phyloP scores from a whole-genome alignment of 164 flowering plant genomes.

The Tinospora cordifolia region DNA sequence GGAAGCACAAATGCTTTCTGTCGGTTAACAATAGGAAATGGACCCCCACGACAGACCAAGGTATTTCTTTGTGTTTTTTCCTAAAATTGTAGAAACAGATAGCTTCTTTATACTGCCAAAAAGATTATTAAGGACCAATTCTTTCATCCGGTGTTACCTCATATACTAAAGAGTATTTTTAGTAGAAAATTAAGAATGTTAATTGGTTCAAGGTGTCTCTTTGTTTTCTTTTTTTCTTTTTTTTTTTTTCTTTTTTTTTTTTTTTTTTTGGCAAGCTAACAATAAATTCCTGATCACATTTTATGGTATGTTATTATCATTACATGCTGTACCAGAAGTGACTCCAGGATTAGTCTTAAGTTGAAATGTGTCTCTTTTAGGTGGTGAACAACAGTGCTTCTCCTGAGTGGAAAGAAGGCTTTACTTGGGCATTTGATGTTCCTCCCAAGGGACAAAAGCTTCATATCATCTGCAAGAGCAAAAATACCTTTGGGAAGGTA shows the following conservation, averaged over 20 bases:
- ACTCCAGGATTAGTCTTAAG: not conserved
- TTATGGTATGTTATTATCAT: too few relatives aligned
- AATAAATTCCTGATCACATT: not conserved
- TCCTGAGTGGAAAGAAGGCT: slow-evolving; percentile 93
- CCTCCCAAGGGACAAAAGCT: slow-evolving; percentile 95
- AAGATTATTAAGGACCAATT: not conserved
- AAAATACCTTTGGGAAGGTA: slow-evolving; percentile 88
- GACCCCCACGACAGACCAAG: slow-evolving; percentile 80
- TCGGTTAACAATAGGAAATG: slow-evolving; percentile 68
- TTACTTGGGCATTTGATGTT: slow-evolving; percentile 92
- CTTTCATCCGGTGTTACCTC: not conserved
- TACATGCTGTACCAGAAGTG: too few relatives aligned
- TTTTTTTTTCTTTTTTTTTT: not conserved
- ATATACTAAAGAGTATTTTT: not conserved
- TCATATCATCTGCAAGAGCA: slow-evolving; percentile 82
- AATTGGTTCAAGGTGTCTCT: not conserved
- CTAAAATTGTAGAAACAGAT: not conserved
- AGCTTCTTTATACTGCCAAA: not conserved
- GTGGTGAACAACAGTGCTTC: slow-evolving; percentile 57
- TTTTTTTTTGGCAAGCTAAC: not conserved
- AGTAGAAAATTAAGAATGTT: not conserved
- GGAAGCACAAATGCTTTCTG: slow-evolving; percentile 85
- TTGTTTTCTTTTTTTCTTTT: not conserved
- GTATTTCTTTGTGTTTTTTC: slow-evolving; percentile 30
- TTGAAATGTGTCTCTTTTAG: slow-evolving; percentile 23